These are phyloP conservation scores for Verbascum thapsus DNA, from an alignment of 257 asterid genomes.

Conservation along the genomic window DNA sequence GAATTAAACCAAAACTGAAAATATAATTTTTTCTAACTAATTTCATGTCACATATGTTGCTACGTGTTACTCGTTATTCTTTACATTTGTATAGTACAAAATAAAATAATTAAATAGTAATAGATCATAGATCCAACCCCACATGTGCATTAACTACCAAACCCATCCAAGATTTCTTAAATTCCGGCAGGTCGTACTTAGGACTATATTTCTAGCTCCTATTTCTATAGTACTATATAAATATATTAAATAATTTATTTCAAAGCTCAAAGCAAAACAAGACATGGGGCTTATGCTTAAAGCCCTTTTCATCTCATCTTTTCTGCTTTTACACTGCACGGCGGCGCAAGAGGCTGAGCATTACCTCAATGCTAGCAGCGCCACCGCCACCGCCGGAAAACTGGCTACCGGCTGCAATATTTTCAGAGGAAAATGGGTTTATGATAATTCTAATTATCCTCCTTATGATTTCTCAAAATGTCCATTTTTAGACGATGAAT, in stretches of 20 bases:
- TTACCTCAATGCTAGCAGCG: constrained; percentile 33
- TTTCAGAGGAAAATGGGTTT: constrained; percentile 80
- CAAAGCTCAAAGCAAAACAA: constrained; percentile 25
- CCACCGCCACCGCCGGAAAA: constrained; percentile 33
- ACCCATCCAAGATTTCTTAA: constrained; percentile 30
- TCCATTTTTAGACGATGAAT: constrained; percentile 83
- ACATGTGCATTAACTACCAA: constrained; percentile 26
- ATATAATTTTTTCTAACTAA: too few species aligned
- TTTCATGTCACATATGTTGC: too few species aligned
- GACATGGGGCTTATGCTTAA: constrained; percentile 40
- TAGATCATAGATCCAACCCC: constrained; percentile 34
- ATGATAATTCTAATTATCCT: constrained; percentile 83
- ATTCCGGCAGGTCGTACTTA: constrained; percentile 28
- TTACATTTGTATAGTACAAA: not conserved
- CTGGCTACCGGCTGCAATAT: constrained; percentile 55
- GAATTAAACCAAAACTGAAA: too few species aligned
- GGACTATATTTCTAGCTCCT: constrained; percentile 22
- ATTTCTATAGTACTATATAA: constrained; percentile 19
- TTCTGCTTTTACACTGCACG: constrained; percentile 36
- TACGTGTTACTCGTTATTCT: too few species aligned
- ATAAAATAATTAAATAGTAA: not conserved
- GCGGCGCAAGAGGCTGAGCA: constrained; percentile 37
- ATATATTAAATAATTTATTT: not conserved
- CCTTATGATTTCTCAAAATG: constrained; percentile 73
- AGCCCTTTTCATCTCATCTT: constrained; percentile 40